Evolutionary conservation across 164 flowering plant species (phyloP), one percentile per base, ranked within the genome.

Genomic region (Euptelea pleiosperma): DNA sequence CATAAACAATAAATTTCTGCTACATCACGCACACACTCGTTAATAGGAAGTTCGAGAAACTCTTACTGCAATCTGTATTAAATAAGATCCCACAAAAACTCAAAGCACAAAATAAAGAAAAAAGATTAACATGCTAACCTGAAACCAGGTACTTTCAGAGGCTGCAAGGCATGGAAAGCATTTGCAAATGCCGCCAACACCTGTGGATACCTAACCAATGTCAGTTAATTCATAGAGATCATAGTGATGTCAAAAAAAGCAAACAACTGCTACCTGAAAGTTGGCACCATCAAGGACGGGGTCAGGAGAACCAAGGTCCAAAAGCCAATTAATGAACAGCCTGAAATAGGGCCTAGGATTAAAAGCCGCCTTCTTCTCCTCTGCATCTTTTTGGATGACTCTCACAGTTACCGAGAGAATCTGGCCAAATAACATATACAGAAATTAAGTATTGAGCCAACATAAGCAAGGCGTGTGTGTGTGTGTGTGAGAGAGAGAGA

Each of bases 291-390:
- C 91, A 66, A 67, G 52, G 15, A 70, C 70, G 48, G 86, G 82
- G 8, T 88, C 89, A 24, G 72, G 58, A 18, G 91, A 79, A 58
- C 72, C 66, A 34, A 91, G 77, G 65, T 91, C 96, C 22, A 71
- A 52, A 21, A 91, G 63, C 88, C 88, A 86, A 65, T 87, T 82
- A 10, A 86, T 72, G 63, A 86, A 88, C 68, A 91, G 60, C 76
- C 96, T 76, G 58, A 86, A 88, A 67, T 82, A 86, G 24, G 96
- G 93, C 61, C 91, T 86, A 2, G 96, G 88, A 70, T 83, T 84
- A 49, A 91, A 86, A 40, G 84, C 71, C 15, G 69, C 34, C 62
- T 77, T 86, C 75, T 79, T 91, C 52, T 86, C 96, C 52, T 91
- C 96, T 3, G 84, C 83, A 70, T 88, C 90, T 73, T 79, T 71